Percentiles rank a stretch among this genome's conserved stretches.
phyloP scores from a whole-genome alignment of 140 eudicot genomes.

The Ambrosia hybrid region DNA sequence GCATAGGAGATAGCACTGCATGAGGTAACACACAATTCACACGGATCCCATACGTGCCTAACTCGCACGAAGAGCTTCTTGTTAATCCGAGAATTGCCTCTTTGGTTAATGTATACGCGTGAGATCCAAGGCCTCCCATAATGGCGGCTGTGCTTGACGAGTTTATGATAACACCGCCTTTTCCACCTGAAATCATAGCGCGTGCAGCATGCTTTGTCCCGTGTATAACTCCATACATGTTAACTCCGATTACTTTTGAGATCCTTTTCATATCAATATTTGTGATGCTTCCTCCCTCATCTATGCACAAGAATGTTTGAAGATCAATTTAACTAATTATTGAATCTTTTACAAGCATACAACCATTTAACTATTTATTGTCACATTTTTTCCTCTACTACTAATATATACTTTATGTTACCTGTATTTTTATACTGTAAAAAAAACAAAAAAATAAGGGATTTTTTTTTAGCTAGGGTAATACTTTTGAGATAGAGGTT shows the following conservation, averaged over 20 bases:
- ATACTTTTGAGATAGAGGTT: too few species aligned
- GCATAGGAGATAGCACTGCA: constrained; percentile 75
- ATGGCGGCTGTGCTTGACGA: constrained; percentile 56
- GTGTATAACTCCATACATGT: constrained; percentile 36
- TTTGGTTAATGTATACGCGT: constrained; percentile 71
- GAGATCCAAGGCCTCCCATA: constrained; percentile 74
- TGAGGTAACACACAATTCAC: constrained; percentile 80
- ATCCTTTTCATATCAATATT: constrained; percentile 43
- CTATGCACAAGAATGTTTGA: constrained; percentile 19
- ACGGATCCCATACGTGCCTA: constrained; percentile 61
- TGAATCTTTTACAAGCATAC: not conserved
- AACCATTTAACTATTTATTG: not conserved
- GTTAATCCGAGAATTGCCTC: constrained; percentile 59
- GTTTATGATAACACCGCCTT: constrained; percentile 51
- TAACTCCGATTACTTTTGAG: constrained; percentile 23
- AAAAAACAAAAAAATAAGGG: too few species aligned
- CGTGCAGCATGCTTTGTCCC: constrained; percentile 62
- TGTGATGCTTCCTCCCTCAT: constrained; percentile 43
- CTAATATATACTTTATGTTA: too few species aligned
- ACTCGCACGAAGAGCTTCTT: constrained; percentile 58
- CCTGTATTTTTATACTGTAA: too few species aligned
- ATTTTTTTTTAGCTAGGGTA: too few species aligned
- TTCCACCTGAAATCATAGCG: constrained; percentile 41
- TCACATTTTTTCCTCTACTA: not conserved
- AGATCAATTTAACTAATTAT: not conserved